Conservation (phyloP, 139 green algal genomes). For the Chlorella sp. region DNA sequence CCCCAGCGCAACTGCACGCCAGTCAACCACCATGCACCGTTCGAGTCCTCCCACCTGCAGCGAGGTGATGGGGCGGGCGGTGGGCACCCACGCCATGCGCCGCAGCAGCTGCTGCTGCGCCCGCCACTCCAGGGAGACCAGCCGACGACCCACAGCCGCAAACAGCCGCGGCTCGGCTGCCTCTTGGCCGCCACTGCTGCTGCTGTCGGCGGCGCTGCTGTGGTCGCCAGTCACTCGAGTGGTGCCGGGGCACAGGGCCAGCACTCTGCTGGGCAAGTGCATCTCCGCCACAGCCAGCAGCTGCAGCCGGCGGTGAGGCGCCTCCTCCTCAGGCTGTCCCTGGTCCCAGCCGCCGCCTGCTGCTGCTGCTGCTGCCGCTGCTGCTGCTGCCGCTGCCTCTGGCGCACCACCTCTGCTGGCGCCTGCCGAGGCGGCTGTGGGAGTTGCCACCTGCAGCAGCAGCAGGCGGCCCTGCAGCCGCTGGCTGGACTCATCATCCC, state of each 20-base stretch:
- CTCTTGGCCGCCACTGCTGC: not conserved
- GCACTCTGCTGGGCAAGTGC: constrained; percentile 23
- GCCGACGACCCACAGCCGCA: constrained; percentile 14
- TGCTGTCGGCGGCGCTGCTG: not conserved
- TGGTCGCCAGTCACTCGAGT: not conserved
- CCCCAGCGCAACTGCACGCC: not conserved
- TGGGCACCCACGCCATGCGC: constrained; percentile 19
- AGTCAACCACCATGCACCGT: not conserved
- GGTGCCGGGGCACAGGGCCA: constrained; percentile 19
- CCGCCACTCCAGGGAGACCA: constrained; percentile 16
- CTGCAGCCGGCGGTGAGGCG: not conserved
- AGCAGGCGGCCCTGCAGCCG: constrained; percentile 19
- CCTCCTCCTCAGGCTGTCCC: not conserved
- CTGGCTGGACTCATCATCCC: constrained; percentile 10
- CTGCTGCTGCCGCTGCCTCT: not conserved
- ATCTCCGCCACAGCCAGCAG: constrained; percentile 7
- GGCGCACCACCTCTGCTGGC: not conserved
- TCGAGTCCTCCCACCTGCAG: not conserved
- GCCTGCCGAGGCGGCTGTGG: not conserved
- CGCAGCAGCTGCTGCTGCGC: constrained; percentile 1
- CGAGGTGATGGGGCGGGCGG: not conserved
- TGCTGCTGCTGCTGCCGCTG: not conserved
- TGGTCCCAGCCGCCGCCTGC: not conserved
- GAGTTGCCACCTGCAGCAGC: constrained; percentile 5
- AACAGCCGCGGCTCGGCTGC: constrained; percentile 1